Percentiles rank a stretch among this genome's conserved stretches.
phyloP scores from a whole-genome alignment of 306 rosid genomes.

The Dalbergia cochinchinensis region DNA sequence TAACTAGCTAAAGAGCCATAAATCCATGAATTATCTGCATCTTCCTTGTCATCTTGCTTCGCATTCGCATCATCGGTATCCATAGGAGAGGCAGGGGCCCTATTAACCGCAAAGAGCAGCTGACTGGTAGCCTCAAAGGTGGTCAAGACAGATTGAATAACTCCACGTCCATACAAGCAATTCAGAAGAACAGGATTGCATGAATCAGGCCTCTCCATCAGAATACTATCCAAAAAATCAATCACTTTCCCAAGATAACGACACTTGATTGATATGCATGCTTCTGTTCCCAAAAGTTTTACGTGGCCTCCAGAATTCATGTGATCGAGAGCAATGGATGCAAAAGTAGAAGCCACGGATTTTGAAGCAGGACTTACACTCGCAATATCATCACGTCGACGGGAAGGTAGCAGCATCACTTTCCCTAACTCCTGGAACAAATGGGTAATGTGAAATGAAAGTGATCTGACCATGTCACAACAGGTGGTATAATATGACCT shows the following conservation, averaged over 20 bases:
- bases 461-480: constrained; percentile 93
- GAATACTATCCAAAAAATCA: constrained; percentile 83
- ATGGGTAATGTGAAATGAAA: constrained; percentile 95
- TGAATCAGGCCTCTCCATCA: constrained; percentile 94
- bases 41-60: constrained; percentile 81
- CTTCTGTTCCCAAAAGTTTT: constrained; percentile 72
- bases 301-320: constrained; percentile 85
- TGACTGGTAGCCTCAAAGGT: constrained; percentile 99
- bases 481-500: constrained; percentile 79
- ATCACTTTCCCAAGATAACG: constrained; percentile 96
- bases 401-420: constrained; percentile 91
- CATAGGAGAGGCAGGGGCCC: constrained; percentile 94
- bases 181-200: constrained; percentile 91
- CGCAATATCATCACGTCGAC: constrained; percentile 94
- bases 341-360: constrained; percentile 84
- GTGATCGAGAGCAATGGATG: constrained; percentile 83
- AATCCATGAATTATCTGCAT: constrained; percentile 84
- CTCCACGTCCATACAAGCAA: constrained; percentile 94
- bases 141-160: constrained; percentile 82
- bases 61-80: constrained; percentile 85
- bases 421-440: constrained; percentile 97
- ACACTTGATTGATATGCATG: constrained; percentile 84
- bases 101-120: constrained; percentile 78
- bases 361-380: constrained; percentile 87
- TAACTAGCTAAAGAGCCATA: constrained; percentile 94